Conservation (phyloP, 805 yeast species). For the Dipodascus albidus region DNA sequence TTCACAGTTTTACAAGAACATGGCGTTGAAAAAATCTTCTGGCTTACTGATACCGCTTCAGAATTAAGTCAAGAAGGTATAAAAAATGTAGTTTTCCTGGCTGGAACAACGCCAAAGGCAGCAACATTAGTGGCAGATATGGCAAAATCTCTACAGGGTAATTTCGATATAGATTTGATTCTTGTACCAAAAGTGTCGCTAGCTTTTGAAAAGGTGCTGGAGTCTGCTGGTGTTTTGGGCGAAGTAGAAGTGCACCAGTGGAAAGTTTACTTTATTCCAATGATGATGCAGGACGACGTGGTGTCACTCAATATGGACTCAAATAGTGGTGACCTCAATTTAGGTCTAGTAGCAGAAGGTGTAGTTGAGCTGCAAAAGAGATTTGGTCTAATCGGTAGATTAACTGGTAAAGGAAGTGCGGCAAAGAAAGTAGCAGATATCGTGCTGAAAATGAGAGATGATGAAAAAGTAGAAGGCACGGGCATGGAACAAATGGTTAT, state of each 20-base stretch:
- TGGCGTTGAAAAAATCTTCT: slow-evolving; percentile 38
- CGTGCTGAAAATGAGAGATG: slow-evolving; percentile 19
- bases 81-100: slow-evolving; percentile 16
- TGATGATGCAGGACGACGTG: slow-evolving; percentile 30
- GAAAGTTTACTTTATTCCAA: slow-evolving; percentile 32
- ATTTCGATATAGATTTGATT: slow-evolving; percentile 17
- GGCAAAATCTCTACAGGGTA: slow-evolving; percentile 5
- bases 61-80: slow-evolving; percentile 4
- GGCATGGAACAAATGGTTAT: slow-evolving; percentile 52
- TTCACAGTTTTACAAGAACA: slow-evolving; percentile 40
- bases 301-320: slow-evolving; percentile 33
- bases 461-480: slow-evolving; percentile 23
- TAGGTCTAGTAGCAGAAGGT: slow-evolving; percentile 37
- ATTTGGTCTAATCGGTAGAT: slow-evolving; percentile 39
- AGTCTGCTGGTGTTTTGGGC: slow-evolving; percentile 29
- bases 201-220: slow-evolving; percentile 19
- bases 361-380: slow-evolving; percentile 34
- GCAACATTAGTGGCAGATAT: slow-evolving; percentile 11
- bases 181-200: slow-evolving; percentile 19
- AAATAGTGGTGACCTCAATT: slow-evolving; percentile 26
- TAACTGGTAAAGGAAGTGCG: slow-evolving; percentile 48
- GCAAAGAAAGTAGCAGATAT: slow-evolving; percentile 39
- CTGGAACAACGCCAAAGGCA: slow-evolving; percentile 14
- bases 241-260: slow-evolving; percentile 32
- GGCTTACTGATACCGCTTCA: slow-evolving; percentile 25